Base-by-base conservation (phyloP, 768 basidiomycete species). In the Panaeolus papilionaceus region DNA sequence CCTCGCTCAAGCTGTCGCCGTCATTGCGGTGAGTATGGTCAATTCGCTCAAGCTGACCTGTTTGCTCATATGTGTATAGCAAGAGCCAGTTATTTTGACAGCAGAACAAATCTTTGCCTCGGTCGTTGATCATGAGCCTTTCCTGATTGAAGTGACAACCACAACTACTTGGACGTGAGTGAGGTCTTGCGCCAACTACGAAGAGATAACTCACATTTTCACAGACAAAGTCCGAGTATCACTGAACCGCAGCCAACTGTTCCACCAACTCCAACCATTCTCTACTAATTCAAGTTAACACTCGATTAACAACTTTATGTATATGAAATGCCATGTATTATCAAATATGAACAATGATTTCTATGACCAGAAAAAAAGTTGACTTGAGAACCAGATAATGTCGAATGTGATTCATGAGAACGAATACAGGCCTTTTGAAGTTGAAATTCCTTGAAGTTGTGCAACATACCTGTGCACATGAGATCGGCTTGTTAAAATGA, bases 91-190 rank as follows among this genome's bases (percentile, higher is more conserved):
- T 42, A 68, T 75, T 10, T 40, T 75, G 42, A 72, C 72, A 4
- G 76, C 70, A 4, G 65, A 69, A 38, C 62, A 66, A 58, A 65
- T 75, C n/a, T 61, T 63, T 45, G 75, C 75, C 51, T 69, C 71
- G 14, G 54, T 75, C 12, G 65, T 74, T 16, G 63, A 66, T 38
- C 40, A 72, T 42, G 69, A 73, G 11, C 76, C 75, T 14, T 77
- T 69, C 70, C 62, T 77, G 12, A 70, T 77, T 3, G 72, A 72
- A 61, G 61, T 16, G 23, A 75, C 75, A 6, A 71, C 68, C 7
- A 75, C 75, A 0, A 62, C 73, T 23, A 66, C 71, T 40, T 75
- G 74, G 74, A 76, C 72, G 74, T 76, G 44, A 75, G 75, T 68
- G 23, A 14, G 26, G 7, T 38, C 33, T 61, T 44, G 14, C 5